Conservation (phyloP, 2,329 filamentous ascomycete species). For the Xylariaceae sp. region DNA sequence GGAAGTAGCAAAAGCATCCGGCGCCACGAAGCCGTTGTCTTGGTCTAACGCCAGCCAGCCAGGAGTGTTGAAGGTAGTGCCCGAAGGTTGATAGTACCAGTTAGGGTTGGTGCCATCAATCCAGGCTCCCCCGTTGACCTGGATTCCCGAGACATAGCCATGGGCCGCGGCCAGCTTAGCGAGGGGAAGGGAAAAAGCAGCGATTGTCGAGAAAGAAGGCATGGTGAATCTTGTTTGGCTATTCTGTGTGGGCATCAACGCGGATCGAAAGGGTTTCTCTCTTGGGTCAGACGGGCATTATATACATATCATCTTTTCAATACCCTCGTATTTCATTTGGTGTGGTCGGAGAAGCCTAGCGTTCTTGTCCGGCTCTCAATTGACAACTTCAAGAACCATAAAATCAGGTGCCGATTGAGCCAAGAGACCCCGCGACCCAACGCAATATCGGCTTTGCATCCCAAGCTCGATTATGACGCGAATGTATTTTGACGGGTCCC, state of each 20-base stretch:
- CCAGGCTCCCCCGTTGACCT: constrained; percentile 22
- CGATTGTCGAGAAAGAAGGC: constrained; percentile 18
- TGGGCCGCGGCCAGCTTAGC: constrained; percentile 22
- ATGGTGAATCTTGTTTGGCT: constrained; percentile 12
- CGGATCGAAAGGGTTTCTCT: constrained; percentile 10
- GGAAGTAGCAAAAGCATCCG: constrained; percentile 35
- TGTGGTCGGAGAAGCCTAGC: constrained; percentile 9
- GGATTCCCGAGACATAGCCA: constrained; percentile 24
- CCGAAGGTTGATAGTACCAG: constrained; percentile 26
- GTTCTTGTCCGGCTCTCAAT: neutral
- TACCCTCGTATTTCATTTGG: neutral
- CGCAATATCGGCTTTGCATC: constrained; percentile 1
- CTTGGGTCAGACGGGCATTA: neutral
- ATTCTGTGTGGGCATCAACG: constrained; percentile 8
- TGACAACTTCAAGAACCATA: constrained; percentile 2
- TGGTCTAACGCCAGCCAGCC: constrained; percentile 42
- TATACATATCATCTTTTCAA: constrained; percentile 7
- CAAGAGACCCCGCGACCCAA: neutral
- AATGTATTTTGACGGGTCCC: neutral
- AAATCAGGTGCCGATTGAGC: neutral
- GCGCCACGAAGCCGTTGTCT: constrained; percentile 50
- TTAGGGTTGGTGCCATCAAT: constrained; percentile 24
- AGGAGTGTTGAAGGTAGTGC: constrained; percentile 19
- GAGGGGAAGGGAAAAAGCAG: constrained; percentile 16
- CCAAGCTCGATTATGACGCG: constrained; percentile 12